Evolutionary conservation across 768 basidiomycete genomes (phyloP), one percentile per base, ranked within the genome.

Genomic region (Collybiopsis confluens): DNA sequence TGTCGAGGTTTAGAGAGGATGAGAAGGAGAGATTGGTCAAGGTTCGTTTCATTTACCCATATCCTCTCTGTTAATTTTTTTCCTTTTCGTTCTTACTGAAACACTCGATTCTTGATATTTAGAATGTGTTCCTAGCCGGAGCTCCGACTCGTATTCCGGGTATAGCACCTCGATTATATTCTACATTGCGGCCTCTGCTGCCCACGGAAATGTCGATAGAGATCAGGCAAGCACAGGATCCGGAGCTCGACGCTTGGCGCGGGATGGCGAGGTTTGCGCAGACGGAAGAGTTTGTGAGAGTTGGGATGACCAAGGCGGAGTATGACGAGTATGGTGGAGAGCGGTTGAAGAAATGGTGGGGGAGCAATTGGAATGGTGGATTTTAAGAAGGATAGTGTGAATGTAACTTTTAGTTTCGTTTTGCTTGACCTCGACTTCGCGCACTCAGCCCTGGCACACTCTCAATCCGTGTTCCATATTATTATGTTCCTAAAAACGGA

Each of bases 61-160:
- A 26, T 24, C 10, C n/a, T 26, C 11, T 13, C n/a, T 36, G 24
- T 4, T 20, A 38, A 13, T 30, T 9, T 28, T 11, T 45, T 10
- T 21, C 21, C 18, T 20, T 16, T 7, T 38, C 8, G 11, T 45
- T 11, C 16, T 49, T 20, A 50, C 28, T 33, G 30, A 33, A 33
- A 6, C 30, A 33, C 13, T 33, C 13, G 30, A 33, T 13, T 5
- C 30, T 33, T 5, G 13, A 5, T 13, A 33, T 33, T 13, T 37
- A 95, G 92, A 92, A 94, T 59, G 82, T 99, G 13, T 93, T 92
- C 73, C 72, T 97, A 1, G 92, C 96, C 0, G 97, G 97, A 0
- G 78, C 84, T 8, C 84, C 92, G 2, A 84, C 91, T 2, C 80
- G 82, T 59, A 68, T 95, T 20, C 85, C 85, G 1, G 86, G 87